These are phyloP conservation scores for Flaveria brownii DNA, from an alignment of 129 eudicot species.

Conservation along the genomic window DNA sequence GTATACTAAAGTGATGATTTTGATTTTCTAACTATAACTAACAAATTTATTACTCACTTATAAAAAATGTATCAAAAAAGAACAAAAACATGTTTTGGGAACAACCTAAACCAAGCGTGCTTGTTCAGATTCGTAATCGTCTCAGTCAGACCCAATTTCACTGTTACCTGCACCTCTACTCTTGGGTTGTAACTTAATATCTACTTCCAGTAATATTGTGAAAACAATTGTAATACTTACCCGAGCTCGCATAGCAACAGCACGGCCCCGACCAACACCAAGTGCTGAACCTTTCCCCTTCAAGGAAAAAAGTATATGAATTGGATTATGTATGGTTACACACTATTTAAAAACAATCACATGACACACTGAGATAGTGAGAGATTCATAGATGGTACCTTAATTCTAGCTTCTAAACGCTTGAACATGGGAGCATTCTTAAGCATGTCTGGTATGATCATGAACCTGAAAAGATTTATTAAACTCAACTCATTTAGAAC, in stretches of 20 bases:
- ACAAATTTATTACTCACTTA: background rate
- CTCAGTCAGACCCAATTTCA: background rate
- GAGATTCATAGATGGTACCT: constrained; percentile 45
- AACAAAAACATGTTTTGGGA: background rate
- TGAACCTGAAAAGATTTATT: constrained; percentile 56
- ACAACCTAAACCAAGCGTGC: background rate
- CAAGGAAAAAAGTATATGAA: constrained; percentile 18
- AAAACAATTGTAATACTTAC: constrained; percentile 42
- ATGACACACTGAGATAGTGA: background rate
- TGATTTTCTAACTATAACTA: background rate
- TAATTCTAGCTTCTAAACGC: constrained; percentile 87
- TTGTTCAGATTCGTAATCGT: background rate
- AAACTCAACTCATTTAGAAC: background rate
- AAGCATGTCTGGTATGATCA: constrained; percentile 97
- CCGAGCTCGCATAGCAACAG: constrained; percentile 92
- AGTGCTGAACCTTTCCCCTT: constrained; percentile 90
- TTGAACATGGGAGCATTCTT: constrained; percentile 99
- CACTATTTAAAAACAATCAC: background rate
- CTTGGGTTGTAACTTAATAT: background rate
- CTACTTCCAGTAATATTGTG: background rate
- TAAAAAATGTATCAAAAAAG: background rate
- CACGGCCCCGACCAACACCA: constrained; percentile 86
- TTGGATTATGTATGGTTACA: background rate
- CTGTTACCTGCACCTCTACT: background rate
- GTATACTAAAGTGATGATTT: background rate